Evolutionary conservation across 148 eudicot species (phyloP).

Genomic region (Chenopodium suecicum): DNA sequence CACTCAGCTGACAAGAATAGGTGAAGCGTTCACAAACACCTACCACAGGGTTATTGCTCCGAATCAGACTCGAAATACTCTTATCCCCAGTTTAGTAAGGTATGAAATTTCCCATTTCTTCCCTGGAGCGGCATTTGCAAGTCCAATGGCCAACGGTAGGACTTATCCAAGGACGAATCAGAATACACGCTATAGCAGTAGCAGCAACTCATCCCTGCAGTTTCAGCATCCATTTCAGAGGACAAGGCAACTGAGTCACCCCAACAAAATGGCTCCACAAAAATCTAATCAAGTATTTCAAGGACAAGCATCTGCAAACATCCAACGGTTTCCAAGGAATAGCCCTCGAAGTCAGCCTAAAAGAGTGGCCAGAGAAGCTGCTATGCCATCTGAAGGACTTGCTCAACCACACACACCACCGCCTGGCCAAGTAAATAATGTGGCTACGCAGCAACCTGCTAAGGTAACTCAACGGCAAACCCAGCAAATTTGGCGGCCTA

Average conservation of each 20-base stretch:
- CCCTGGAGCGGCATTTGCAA: constrained; percentile 26
- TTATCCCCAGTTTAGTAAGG: constrained; percentile 40
- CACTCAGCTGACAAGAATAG: constrained; percentile 41
- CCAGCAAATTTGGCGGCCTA: constrained; percentile 45
- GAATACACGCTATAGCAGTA: constrained; percentile 9
- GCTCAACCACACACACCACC: constrained; percentile 18
- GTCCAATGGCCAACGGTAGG: constrained; percentile 11
- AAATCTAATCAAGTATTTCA: constrained; percentile 13
- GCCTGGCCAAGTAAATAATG: constrained; percentile 9
- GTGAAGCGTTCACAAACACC: constrained; percentile 44
- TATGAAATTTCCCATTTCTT: constrained; percentile 31
- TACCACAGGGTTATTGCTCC: constrained; percentile 34
- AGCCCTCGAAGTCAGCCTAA: constrained; percentile 9
- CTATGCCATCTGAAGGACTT: constrained; percentile 22
- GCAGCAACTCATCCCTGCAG: constrained; percentile 23
- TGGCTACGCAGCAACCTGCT: constrained; percentile 14
- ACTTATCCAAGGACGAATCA: constrained; percentile 17
- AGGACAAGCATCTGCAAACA: constrained; percentile 10
- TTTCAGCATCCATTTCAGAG: constrained; percentile 24
- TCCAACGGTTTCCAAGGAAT: constrained; percentile 11
- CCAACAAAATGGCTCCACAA: neutral
- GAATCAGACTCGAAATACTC: constrained; percentile 29
- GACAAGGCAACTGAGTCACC: constrained; percentile 23
- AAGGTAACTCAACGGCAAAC: constrained; percentile 24
- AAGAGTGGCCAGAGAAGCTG: constrained; percentile 13